Percentiles rank a stretch among this genome's conserved stretches.
Evolutionary conservation across 2,329 filamentous ascomycete species (phyloP).

Genomic region (Penicillium corylophilum): DNA sequence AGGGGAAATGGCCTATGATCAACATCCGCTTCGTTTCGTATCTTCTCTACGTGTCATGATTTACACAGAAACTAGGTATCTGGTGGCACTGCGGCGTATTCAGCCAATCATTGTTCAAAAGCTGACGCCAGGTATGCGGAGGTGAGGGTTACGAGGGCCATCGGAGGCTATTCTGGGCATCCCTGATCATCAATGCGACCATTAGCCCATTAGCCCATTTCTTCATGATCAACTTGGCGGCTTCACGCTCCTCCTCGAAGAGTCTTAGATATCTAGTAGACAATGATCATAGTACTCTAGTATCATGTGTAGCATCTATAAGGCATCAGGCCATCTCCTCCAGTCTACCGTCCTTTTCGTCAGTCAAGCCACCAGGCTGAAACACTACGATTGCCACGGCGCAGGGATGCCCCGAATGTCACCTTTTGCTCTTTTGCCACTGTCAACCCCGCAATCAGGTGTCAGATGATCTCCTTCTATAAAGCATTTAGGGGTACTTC

Average conservation of each 20-base stretch:
- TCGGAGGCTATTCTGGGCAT: slow-evolving; percentile 8
- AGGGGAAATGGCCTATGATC: slow-evolving; percentile 5
- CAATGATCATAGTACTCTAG: background rate
- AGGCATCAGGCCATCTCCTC: background rate
- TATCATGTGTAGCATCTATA: background rate
- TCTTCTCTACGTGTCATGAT: slow-evolving; percentile 13
- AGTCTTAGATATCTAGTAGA: accelerated
- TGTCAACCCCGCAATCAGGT: slow-evolving; percentile 21
- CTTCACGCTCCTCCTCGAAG: background rate
- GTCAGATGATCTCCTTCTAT: slow-evolving; percentile 25
- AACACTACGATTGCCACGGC: slow-evolving; percentile 15
- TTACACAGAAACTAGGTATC: background rate
- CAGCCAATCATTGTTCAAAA: slow-evolving; percentile 1
- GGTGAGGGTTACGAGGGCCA: background rate
- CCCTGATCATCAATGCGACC: slow-evolving; percentile 2
- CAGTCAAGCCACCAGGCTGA: slow-evolving; percentile 1
- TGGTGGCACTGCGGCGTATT: background rate
- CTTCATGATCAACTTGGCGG: background rate
- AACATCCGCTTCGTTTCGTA: background rate
- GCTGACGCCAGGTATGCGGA: slow-evolving; percentile 3
- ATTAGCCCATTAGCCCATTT: slow-evolving; percentile 3
- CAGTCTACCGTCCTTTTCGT: background rate
- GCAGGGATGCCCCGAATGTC: slow-evolving; percentile 21
- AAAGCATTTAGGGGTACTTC: slow-evolving; percentile 8
- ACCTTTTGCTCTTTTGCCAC: slow-evolving; percentile 12